These are phyloP conservation scores for Rhizophlyctis rosea DNA, from an alignment of 192 early-diverging fungal genomes.

Conservation along the genomic window DNA sequence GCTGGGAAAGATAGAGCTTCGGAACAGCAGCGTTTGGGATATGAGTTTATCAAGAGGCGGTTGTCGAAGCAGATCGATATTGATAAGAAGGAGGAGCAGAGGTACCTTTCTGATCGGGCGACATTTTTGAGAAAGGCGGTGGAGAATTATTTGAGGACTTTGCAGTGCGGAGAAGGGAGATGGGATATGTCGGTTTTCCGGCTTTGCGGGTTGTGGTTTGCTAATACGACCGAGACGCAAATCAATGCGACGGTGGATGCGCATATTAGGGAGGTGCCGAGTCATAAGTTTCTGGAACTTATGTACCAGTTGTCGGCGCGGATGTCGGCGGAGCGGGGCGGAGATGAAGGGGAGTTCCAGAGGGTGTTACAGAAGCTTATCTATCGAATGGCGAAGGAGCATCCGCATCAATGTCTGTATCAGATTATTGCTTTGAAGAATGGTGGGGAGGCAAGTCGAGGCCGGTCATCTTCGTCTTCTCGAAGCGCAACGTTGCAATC, in stretches of 20 bases:
- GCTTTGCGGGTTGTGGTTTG: conserved; percentile 48
- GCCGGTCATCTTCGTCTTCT: background rate
- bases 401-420: conserved; percentile 45
- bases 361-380: conserved; percentile 24
- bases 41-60: conserved; percentile 14
- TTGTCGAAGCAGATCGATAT: conserved; percentile 42
- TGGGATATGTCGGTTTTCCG: conserved; percentile 44
- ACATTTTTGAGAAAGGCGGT: conserved; percentile 31
- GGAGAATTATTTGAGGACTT: conserved; percentile 41
- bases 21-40: background rate
- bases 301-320: conserved; percentile 47
- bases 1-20: conserved; percentile 21
- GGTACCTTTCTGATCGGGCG: conserved; percentile 25
- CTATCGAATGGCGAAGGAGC: conserved; percentile 26
- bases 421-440: conserved; percentile 52
- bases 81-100: conserved; percentile 32
- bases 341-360: conserved; percentile 32
- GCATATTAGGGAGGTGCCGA: conserved; percentile 20
- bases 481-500: conserved; percentile 13
- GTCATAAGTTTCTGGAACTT: conserved; percentile 30
- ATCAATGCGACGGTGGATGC: conserved; percentile 26
- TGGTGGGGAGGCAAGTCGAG: conserved; percentile 14
- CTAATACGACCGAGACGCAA: conserved; percentile 21
- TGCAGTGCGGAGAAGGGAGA: conserved; percentile 30
- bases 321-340: conserved; percentile 19